Percentiles rank a stretch among this genome's conserved stretches.
phyloP scores from a whole-genome alignment of 129 eudicot genomes.

The Flaveria linearis region DNA sequence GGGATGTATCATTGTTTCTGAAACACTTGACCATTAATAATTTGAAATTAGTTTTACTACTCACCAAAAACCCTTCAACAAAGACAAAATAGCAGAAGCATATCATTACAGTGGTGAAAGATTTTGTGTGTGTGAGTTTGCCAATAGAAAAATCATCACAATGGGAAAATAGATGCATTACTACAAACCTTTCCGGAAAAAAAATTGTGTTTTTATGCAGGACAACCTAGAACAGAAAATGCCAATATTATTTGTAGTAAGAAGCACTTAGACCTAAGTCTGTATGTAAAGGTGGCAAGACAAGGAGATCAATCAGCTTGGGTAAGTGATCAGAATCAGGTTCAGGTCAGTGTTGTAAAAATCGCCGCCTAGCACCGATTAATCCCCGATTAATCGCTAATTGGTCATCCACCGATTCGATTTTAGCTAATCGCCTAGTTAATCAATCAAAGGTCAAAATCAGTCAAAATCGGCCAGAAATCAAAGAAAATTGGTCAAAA shows the following conservation, averaged over 20 bases:
- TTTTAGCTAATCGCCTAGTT: no score
- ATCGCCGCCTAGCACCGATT: no score
- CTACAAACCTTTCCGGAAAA: neutral
- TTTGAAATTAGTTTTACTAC: neutral
- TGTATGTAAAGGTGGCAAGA: neutral
- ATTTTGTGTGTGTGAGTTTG: no score
- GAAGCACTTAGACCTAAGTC: neutral
- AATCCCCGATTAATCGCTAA: no score
- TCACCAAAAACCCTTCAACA: neutral
- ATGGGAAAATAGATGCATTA: neutral
- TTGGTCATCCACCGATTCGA: no score
- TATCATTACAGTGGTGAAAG: neutral
- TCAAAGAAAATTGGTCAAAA: no score
- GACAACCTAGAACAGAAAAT: neutral
- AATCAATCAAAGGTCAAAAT: no score
- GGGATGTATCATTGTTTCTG: neutral
- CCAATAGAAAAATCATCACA: no score
- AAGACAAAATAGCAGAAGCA: neutral
- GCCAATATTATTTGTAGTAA: neutral
- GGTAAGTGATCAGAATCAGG: neutral
- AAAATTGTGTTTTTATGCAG: neutral
- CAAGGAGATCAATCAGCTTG: neutral
- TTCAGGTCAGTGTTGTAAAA: no score
- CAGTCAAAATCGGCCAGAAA: no score
- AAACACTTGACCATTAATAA: neutral